phyloP scores from a whole-genome alignment of 257 asterid genomes.

The Solanum clarkiae region DNA sequence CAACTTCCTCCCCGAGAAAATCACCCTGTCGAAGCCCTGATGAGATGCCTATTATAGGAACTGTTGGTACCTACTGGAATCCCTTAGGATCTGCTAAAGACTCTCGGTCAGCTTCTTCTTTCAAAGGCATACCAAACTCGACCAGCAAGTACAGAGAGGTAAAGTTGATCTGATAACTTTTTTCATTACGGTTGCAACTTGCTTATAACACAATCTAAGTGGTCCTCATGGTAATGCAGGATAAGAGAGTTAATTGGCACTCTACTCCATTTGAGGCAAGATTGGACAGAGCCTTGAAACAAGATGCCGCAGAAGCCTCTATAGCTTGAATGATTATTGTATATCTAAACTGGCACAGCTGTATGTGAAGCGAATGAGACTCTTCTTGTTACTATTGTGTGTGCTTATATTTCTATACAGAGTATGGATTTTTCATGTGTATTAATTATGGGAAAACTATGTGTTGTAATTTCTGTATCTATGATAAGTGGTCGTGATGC shows the following conservation, averaged over 20 bases:
- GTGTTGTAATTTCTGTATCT: background rate
- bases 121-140: slow-evolving; percentile 80
- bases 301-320: slow-evolving; percentile 30
- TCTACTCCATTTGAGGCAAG: slow-evolving; percentile 89
- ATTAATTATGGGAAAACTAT: background rate
- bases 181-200: background rate
- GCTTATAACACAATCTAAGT: background rate
- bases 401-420: background rate
- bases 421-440: background rate
- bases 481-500: background rate
- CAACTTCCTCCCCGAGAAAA: slow-evolving; percentile 51
- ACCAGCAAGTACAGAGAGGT: slow-evolving; percentile 95
- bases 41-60: slow-evolving; percentile 83
- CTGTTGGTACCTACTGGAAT: slow-evolving; percentile 87
- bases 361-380: slow-evolving; percentile 6
- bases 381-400: background rate
- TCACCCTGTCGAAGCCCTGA: slow-evolving; percentile 90
- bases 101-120: slow-evolving; percentile 37
- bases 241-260: slow-evolving; percentile 77
- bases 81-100: slow-evolving; percentile 24
- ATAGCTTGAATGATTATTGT: background rate
- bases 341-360: background rate
- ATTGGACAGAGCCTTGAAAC: slow-evolving; percentile 61
- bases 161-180: slow-evolving; percentile 1
- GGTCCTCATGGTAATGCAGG: slow-evolving; percentile 39